Conservation (phyloP, 768 basidiomycete genomes). For the Dentipellis sp. region DNA sequence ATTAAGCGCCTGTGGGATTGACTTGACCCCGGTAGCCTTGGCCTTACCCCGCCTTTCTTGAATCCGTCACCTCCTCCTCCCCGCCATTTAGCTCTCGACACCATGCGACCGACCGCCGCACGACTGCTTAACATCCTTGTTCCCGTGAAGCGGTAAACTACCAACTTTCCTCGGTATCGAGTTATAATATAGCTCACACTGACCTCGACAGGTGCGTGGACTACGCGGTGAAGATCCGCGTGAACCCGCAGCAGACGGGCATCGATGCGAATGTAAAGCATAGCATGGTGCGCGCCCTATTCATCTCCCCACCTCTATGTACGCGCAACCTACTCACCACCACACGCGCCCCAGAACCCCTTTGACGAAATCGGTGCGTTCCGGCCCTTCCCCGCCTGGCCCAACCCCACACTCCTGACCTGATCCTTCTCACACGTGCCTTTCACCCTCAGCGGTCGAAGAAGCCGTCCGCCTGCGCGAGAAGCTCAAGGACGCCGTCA, state of each 20-base stretch:
- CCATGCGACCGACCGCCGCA: constrained; percentile 67
- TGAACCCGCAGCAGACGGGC: constrained; percentile 90
- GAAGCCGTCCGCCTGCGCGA: constrained; percentile 95
- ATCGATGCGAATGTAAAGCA: constrained; percentile 98
- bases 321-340: neutral
- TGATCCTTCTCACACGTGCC: neutral
- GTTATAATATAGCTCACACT: neutral
- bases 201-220: constrained; percentile 67
- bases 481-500: constrained; percentile 62
- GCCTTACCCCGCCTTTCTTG: no score
- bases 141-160: constrained; percentile 75
- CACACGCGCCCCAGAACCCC: constrained; percentile 59
- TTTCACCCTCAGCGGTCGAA: constrained; percentile 65
- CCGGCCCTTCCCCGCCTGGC: neutral
- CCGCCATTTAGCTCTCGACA: neutral
- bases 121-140: constrained; percentile 85
- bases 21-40: neutral
- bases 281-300: constrained; percentile 74
- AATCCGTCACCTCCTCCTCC: neutral
- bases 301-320: neutral
- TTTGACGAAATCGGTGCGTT: constrained; percentile 95
- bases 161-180: neutral
- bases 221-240: constrained; percentile 97
- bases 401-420: neutral
- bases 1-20: no score